Conservation (phyloP, 345 rosid genomes). For the Melaleuca quinquenervia region DNA sequence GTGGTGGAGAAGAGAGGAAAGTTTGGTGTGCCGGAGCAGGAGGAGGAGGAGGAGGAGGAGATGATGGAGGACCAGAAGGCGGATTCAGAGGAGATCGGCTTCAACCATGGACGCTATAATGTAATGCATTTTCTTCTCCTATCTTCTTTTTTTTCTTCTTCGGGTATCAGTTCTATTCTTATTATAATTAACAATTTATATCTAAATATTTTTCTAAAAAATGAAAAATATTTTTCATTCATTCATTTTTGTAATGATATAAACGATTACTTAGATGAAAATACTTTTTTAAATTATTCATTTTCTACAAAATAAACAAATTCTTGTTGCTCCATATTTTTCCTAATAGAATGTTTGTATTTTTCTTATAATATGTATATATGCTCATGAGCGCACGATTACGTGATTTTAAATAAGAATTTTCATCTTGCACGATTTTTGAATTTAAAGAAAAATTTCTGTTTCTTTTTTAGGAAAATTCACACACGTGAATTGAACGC, state of each 20-base stretch:
- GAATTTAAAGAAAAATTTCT: too few relatives aligned
- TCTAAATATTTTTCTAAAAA: not conserved
- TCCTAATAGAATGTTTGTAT: fast-evolving
- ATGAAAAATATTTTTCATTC: fast-evolving
- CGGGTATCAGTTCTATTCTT: not conserved
- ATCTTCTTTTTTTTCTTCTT: not conserved
- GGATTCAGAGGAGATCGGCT: conserved; percentile 9
- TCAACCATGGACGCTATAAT: conserved; percentile 40
- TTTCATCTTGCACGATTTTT: too few relatives aligned
- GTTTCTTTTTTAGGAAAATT: too few relatives aligned
- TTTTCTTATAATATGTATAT: not conserved
- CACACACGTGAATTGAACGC: too few relatives aligned
- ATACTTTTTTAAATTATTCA: fast-evolving
- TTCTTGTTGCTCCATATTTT: not conserved
- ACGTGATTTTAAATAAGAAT: too few relatives aligned
- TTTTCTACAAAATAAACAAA: not conserved
- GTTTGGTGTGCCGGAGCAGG: not conserved
- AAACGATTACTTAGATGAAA: fast-evolving
- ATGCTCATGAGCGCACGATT: not conserved
- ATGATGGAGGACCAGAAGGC: not conserved
- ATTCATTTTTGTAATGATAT: fast-evolving
- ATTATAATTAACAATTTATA: too few relatives aligned
- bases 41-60: not conserved
- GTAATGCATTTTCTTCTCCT: conserved; percentile 15
- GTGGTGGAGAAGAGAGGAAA: conserved; percentile 10